Conservation (phyloP, 495 filamentous ascomycete genomes). For the Penicillium nucicola region DNA sequence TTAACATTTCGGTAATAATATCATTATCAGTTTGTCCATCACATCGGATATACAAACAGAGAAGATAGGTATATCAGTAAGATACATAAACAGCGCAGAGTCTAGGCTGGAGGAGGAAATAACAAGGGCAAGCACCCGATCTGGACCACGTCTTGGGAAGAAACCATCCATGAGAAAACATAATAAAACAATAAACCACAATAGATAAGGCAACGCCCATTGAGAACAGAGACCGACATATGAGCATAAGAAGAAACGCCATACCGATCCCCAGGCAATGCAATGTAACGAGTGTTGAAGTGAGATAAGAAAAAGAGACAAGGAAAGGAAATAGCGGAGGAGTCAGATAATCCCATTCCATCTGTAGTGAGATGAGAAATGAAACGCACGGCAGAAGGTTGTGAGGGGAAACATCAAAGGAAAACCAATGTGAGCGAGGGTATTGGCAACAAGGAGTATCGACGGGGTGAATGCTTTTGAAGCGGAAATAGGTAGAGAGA, state of each 20-base stretch:
- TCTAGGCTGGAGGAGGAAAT: neutral
- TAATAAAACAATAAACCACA: too few relatives aligned
- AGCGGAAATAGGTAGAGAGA: conserved; percentile 7
- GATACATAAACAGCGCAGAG: neutral
- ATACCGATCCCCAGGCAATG: conserved; percentile 6
- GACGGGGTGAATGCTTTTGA: conserved; percentile 19
- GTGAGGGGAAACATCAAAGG: neutral
- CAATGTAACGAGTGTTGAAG: conserved; percentile 10
- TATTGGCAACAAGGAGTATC: conserved; percentile 25
- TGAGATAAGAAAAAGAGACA: neutral
- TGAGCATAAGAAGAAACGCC: conserved; percentile 4
- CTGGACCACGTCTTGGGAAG: too few relatives aligned
- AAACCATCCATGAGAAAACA: too few relatives aligned
- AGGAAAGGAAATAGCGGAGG: neutral
- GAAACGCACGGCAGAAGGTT: neutral
- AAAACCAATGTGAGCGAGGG: conserved; percentile 5
- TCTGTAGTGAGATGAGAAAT: neutral
- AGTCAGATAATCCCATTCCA: neutral
- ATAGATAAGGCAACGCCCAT: neutral
- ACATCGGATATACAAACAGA: neutral
- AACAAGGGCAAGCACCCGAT: neutral
- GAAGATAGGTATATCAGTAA: conserved; percentile 1
- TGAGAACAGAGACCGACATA: neutral
- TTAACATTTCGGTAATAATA: neutral
- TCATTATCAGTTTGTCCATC: neutral